Percentiles rank a stretch among this genome's conserved stretches.
Conservation (phyloP, 23 red algal genomes). For the Rhodosorus marinus region DNA sequence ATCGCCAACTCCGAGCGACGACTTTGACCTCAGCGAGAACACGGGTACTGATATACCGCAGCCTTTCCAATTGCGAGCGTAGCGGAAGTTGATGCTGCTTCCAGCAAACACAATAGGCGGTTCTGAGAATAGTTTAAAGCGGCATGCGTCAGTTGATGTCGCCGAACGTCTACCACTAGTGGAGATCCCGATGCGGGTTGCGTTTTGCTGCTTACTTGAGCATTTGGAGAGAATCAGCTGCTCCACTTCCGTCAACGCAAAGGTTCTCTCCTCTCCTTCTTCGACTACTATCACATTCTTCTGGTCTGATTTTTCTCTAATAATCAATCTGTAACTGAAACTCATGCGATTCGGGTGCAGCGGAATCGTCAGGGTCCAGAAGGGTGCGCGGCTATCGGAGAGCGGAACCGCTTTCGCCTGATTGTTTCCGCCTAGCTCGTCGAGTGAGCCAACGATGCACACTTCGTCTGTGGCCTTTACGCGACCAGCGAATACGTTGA, state of each 20-base stretch:
- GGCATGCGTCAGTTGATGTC: too few relatives aligned
- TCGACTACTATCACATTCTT: neutral
- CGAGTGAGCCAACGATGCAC: constrained; percentile 15
- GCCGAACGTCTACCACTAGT: too few relatives aligned
- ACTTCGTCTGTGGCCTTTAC: constrained; percentile 17
- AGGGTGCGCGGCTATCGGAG: constrained; percentile 7
- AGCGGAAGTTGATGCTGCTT: constrained; percentile 13
- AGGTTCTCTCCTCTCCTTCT: too few relatives aligned
- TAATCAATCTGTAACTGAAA: constrained; percentile 16
- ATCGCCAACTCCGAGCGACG: constrained; percentile 53
- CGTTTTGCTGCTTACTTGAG: too few relatives aligned
- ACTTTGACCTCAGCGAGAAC: constrained; percentile 37
- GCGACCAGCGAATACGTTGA: constrained; percentile 34
- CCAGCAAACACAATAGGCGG: neutral
- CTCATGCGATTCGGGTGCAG: neutral
- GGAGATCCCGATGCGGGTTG: neutral
- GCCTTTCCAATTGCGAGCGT: constrained; percentile 37
- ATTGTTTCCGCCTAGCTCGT: constrained; percentile 6
- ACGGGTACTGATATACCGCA: constrained; percentile 60
- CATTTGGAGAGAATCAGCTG: too few relatives aligned
- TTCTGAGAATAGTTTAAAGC: too few relatives aligned
- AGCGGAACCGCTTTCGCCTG: constrained; percentile 5
- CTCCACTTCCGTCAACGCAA: neutral
- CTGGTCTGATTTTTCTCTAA: neutral
- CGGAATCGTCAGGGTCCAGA: constrained; percentile 21